A percentile compares a stretch with the other conserved stretches of the same genome.
Conservation (phyloP, 495 filamentous ascomycete species). For the Tuber aestivum region DNA sequence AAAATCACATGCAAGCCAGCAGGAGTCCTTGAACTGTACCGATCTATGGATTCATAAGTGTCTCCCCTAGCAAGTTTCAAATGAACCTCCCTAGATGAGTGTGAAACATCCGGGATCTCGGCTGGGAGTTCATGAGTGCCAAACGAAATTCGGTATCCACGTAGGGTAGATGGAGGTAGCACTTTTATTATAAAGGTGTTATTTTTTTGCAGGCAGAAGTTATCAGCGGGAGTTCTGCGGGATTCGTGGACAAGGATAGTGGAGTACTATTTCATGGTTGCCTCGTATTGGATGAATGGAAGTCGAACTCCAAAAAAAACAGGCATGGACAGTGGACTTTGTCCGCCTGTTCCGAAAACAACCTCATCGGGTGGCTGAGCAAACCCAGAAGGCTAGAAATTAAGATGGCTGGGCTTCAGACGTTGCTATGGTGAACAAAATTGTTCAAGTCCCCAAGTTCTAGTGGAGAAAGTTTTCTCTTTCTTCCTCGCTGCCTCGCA, state of each 20-base stretch:
- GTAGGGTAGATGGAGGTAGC: slow-evolving; percentile 54
- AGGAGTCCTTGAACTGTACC: slow-evolving; percentile 66
- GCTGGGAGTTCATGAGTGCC: slow-evolving; percentile 64
- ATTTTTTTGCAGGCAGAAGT: slow-evolving; percentile 50
- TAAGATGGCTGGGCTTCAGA: background rate
- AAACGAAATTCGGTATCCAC: slow-evolving; percentile 75
- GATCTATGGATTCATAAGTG: slow-evolving; percentile 55
- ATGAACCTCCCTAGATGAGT: slow-evolving; percentile 64
- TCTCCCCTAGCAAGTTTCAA: slow-evolving; percentile 66
- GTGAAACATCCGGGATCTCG: slow-evolving; percentile 61
- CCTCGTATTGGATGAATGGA: background rate
- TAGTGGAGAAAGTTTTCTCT: too few relatives aligned
- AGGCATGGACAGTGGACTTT: background rate
- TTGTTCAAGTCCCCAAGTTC: background rate
- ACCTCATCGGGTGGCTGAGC: background rate
- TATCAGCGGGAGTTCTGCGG: slow-evolving; percentile 56
- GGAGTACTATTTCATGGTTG: slow-evolving; percentile 73
- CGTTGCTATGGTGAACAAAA: background rate
- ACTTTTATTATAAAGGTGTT: slow-evolving; percentile 52
- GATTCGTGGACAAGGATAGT: slow-evolving; percentile 66
- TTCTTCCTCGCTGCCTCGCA: too few relatives aligned
- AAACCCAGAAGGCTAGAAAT: background rate
- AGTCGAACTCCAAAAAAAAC: background rate
- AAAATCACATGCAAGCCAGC: slow-evolving; percentile 81
- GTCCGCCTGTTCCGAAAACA: background rate